Percentiles rank a stretch among this genome's conserved stretches.
Conservation (phyloP, 1,139 yeast genomes). For the Geotrichum aggregatum region DNA sequence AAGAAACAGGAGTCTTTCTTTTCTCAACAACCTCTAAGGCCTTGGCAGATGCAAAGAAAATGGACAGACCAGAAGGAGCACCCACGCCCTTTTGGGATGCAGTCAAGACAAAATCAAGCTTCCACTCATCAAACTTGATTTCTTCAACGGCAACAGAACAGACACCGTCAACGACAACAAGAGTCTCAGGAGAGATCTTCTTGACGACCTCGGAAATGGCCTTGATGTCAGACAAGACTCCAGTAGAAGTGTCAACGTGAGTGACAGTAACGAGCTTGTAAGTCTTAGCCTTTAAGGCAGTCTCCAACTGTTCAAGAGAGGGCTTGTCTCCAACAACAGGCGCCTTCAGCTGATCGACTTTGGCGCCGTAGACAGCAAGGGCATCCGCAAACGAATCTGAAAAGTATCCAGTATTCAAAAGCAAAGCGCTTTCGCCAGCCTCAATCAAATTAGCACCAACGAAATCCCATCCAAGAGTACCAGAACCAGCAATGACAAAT, state of each 20-base stretch:
- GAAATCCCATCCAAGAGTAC: slow-evolving; percentile 94
- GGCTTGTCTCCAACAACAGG: slow-evolving; percentile 74
- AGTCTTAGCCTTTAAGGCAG: slow-evolving; percentile 48
- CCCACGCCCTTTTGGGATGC: slow-evolving; percentile 97
- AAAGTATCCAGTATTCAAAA: slow-evolving; percentile 89
- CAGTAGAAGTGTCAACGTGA: slow-evolving; percentile 94
- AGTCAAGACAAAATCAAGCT: slow-evolving; percentile 77
- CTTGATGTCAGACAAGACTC: slow-evolving; percentile 74
- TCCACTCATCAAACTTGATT: slow-evolving; percentile 85
- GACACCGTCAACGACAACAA: slow-evolving; percentile 86
- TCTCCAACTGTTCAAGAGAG: slow-evolving; percentile 53
- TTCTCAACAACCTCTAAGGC: slow-evolving; percentile 59
- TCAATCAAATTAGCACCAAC: slow-evolving; percentile 71
- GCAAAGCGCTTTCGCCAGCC: slow-evolving; percentile 61
- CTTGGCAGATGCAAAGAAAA: slow-evolving; percentile 70
- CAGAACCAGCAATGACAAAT: slow-evolving; percentile 80
- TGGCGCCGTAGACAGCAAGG: slow-evolving; percentile 67
- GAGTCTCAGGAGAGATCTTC: slow-evolving; percentile 67
- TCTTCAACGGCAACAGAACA: slow-evolving; percentile 90
- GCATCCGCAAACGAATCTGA: slow-evolving; percentile 83
- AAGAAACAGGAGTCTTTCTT: slow-evolving; percentile 51
- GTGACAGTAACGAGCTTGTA: slow-evolving; percentile 79
- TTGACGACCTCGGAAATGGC: slow-evolving; percentile 59
- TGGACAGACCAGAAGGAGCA: slow-evolving; percentile 86
- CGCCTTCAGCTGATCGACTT: slow-evolving; percentile 53